Conservation (phyloP, 129 eudicot genomes). For the Lactuca saligna region DNA sequence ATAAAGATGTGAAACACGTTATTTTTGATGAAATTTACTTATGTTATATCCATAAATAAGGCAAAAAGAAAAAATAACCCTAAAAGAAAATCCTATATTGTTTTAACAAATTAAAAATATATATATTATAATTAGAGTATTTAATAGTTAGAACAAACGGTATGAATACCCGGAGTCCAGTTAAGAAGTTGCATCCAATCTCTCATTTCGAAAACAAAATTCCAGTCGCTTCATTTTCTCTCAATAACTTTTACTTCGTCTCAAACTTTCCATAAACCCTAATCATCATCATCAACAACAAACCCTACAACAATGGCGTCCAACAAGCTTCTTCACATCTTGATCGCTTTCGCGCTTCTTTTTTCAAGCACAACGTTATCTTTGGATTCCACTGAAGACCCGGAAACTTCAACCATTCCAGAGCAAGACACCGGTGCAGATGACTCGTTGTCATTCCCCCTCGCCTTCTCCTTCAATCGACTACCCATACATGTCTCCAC, state of each 20-base stretch:
- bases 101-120: too few relatives aligned
- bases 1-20: background rate
- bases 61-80: background rate
- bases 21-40: background rate
- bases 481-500: slow-evolving; percentile 6
- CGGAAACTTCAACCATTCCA: slow-evolving; percentile 17
- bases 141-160: background rate
- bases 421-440: slow-evolving; percentile 11
- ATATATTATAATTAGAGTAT: background rate
- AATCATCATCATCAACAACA: background rate
- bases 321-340: background rate
- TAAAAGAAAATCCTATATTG: too few relatives aligned
- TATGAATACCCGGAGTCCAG: background rate
- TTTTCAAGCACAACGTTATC: slow-evolving; percentile 7
- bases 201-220: background rate
- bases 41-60: background rate
- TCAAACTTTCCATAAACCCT: background rate
- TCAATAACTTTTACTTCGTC: background rate
- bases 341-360: slow-evolving; percentile 18
- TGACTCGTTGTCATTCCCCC: slow-evolving; percentile 16
- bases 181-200: background rate
- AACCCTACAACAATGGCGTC: slow-evolving; percentile 19
- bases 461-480: slow-evolving; percentile 24
- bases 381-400: background rate
- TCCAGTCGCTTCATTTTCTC: background rate